These are phyloP conservation scores for Kodamaea arcana DNA, from an alignment of 1,139 yeast species.

Conservation along the genomic window DNA sequence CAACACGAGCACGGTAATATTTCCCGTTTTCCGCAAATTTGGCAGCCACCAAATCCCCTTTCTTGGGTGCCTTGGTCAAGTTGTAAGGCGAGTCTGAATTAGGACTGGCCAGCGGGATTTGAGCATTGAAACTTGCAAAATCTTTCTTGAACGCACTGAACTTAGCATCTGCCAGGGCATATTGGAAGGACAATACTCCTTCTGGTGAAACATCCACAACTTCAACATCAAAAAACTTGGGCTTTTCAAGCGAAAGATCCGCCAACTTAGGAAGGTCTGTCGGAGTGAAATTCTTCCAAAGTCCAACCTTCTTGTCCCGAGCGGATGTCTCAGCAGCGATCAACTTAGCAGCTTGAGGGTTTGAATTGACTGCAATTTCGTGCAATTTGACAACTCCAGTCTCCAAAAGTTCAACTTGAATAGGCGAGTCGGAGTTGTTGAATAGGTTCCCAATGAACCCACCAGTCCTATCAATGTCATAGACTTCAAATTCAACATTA, in stretches of 20 bases:
- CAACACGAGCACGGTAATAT: conserved; percentile 59
- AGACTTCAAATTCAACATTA: conserved; percentile 65
- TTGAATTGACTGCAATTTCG: conserved; percentile 58
- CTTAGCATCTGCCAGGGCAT: conserved; percentile 28
- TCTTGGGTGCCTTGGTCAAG: conserved; percentile 44
- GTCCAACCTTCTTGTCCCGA: conserved; percentile 48
- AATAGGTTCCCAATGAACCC: conserved; percentile 74
- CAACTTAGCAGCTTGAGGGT: conserved; percentile 52
- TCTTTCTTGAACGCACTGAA: conserved; percentile 43
- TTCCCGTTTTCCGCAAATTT: conserved; percentile 51
- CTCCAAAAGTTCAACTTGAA: conserved; percentile 57
- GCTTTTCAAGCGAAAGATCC: conserved; percentile 26
- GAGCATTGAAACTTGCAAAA: conserved; percentile 44
- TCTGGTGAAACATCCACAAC: conserved; percentile 48
- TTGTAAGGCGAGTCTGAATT: conserved; percentile 48
- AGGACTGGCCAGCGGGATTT: conserved; percentile 35
- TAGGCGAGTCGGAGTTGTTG: conserved; percentile 45
- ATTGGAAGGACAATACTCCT: conserved; percentile 58
- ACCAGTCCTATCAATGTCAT: conserved; percentile 73
- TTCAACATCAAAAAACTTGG: conserved; percentile 58
- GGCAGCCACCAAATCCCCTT: conserved; percentile 59
- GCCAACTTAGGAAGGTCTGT: conserved; percentile 22
- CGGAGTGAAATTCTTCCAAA: conserved; percentile 62
- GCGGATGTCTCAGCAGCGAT: conserved; percentile 64
- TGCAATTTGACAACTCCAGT: conserved; percentile 67